Evolutionary conservation across 306 rosid genomes (phyloP).

Genomic region (Hippophae rhamnoides): DNA sequence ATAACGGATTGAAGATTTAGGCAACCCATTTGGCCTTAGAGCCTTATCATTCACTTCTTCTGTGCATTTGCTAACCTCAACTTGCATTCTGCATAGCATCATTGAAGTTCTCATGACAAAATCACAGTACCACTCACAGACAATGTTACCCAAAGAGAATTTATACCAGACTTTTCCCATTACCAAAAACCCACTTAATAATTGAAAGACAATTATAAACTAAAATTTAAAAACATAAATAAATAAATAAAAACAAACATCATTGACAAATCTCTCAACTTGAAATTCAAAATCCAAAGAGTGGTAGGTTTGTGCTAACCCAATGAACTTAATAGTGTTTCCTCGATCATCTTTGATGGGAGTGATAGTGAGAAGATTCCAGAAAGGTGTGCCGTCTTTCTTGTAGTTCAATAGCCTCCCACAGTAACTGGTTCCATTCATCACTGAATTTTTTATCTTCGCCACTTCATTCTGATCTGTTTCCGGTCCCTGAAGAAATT

Average conservation of each 20-base stretch:
- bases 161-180: not conserved
- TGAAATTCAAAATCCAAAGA: conserved; percentile 3
- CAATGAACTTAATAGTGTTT: conserved; percentile 67
- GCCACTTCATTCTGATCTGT: conserved; percentile 73
- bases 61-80: conserved; percentile 86
- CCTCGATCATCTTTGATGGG: conserved; percentile 75
- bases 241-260: too few species aligned
- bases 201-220: too few species aligned
- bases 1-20: conserved; percentile 71
- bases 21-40: conserved; percentile 65
- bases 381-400: conserved; percentile 81
- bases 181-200: too few species aligned
- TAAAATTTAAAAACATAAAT: too few species aligned
- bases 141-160: not conserved
- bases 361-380: conserved; percentile 92
- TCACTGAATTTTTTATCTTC: conserved; percentile 64
- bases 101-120: conserved; percentile 7
- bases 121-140: not conserved
- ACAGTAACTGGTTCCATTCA: conserved; percentile 61
- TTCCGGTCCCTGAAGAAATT: conserved; percentile 91
- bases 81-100: conserved; percentile 79
- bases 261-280: not conserved
- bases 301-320: conserved; percentile 33
- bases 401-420: conserved; percentile 89
- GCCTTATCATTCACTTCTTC: conserved; percentile 73